Conservation (phyloP, 352 stramenopile genomes). For the Phytopythium delawarense region DNA sequence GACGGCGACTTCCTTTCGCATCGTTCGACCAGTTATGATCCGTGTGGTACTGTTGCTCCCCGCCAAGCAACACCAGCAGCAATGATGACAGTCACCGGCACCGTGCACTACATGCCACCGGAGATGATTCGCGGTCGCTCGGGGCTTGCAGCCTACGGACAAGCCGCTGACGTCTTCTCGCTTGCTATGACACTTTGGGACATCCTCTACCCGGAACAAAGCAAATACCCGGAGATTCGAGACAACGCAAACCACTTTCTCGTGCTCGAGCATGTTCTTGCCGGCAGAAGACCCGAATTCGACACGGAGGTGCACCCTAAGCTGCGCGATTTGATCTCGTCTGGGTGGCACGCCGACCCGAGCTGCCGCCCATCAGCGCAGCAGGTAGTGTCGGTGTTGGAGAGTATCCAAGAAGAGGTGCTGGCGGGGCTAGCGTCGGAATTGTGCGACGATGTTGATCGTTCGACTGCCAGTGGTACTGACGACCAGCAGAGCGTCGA, state of each 20-base stretch:
- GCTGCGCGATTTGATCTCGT: slow-evolving; percentile 58
- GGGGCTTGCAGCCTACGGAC: slow-evolving; percentile 45
- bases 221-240: slow-evolving; percentile 34
- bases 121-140: slow-evolving; percentile 56
- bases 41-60: background rate
- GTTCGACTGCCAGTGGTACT: background rate
- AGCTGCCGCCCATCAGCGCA: slow-evolving; percentile 38
- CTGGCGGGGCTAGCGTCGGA: slow-evolving; percentile 39
- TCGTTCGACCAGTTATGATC: background rate
- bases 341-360: slow-evolving; percentile 50
- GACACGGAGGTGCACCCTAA: slow-evolving; percentile 27
- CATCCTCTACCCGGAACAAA: slow-evolving; percentile 43
- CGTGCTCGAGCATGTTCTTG: slow-evolving; percentile 47
- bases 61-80: slow-evolving; percentile 5
- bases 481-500: background rate
- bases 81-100: slow-evolving; percentile 67
- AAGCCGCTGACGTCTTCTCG: slow-evolving; percentile 70
- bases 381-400: slow-evolving; percentile 41
- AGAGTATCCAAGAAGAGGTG: slow-evolving; percentile 61
- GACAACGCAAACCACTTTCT: slow-evolving; percentile 42
- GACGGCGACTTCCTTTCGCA: background rate
- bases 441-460: slow-evolving; percentile 37
- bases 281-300: slow-evolving; percentile 39
- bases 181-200: slow-evolving; percentile 67
- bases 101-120: slow-evolving; percentile 71